phyloP scores from a whole-genome alignment of 495 filamentous ascomycete genomes.

The Neurospora intermedia region DNA sequence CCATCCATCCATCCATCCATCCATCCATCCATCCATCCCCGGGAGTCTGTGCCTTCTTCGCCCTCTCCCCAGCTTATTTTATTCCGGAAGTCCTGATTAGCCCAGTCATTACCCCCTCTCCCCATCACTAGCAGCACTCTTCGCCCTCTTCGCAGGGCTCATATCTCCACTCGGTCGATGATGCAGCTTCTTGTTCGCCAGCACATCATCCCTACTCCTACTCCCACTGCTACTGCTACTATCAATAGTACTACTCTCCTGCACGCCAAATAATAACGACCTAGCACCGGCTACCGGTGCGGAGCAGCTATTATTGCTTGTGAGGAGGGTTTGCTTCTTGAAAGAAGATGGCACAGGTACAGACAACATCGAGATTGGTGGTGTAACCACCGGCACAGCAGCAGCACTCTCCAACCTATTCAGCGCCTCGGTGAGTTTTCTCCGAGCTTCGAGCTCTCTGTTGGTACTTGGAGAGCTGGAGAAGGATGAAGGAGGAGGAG shows the following conservation, averaged over 20 bases:
- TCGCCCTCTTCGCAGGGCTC: constrained; percentile 23
- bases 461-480: constrained; percentile 19
- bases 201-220: neutral
- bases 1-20: neutral
- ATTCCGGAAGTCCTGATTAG: no score
- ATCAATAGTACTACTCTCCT: neutral
- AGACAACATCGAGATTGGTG: neutral
- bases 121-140: neutral
- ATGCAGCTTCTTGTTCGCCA: constrained; percentile 17
- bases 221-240: neutral
- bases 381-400: neutral
- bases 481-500: no score
- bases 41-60: neutral
- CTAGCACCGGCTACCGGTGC: neutral
- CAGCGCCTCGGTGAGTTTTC: constrained; percentile 29
- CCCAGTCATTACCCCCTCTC: neutral
- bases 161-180: constrained; percentile 22
- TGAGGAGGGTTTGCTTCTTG: neutral
- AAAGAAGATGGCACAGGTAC: no score
- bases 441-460: constrained; percentile 35
- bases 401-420: constrained; percentile 3
- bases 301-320: neutral
- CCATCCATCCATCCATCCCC: neutral
- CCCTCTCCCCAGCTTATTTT: neutral
- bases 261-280: neutral